These are phyloP conservation scores for Bipolaris oryzae DNA, from an alignment of 2,329 filamentous ascomycete species.

Conservation along the genomic window DNA sequence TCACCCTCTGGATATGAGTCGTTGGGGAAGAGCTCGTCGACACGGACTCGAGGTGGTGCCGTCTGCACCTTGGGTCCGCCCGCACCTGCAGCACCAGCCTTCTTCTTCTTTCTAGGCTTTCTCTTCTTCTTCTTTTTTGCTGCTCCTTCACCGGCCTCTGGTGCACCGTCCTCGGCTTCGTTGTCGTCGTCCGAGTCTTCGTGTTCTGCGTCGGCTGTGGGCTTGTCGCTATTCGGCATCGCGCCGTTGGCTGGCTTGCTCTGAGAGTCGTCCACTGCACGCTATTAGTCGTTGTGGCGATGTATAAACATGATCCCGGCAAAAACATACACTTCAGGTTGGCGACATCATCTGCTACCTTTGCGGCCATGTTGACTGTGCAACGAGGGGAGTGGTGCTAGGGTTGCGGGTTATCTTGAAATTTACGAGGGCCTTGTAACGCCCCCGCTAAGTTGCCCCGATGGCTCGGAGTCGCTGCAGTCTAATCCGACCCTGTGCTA, in stretches of 20 bases:
- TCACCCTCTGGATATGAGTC: conserved; percentile 77
- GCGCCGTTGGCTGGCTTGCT: conserved; percentile 40
- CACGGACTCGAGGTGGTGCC: conserved; percentile 74
- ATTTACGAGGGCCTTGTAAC: conserved; percentile 19
- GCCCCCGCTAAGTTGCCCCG: conserved; percentile 17
- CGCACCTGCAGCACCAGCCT: conserved; percentile 50
- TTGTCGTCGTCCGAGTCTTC: conserved; percentile 63
- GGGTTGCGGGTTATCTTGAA: conserved; percentile 17
- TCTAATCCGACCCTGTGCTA: conserved; percentile 9
- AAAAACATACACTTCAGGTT: conserved; percentile 45
- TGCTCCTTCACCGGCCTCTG: conserved; percentile 44
- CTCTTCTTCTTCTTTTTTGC: conserved; percentile 85
- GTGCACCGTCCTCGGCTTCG: conserved; percentile 56
- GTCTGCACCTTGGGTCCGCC: conserved; percentile 70
- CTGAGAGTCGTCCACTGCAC: conserved; percentile 46
- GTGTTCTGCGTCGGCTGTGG: conserved; percentile 57
- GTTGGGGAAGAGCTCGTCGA: conserved; percentile 76
- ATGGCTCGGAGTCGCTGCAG: conserved; percentile 20
- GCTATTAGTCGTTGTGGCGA: conserved; percentile 9
- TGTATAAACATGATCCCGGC: background rate
- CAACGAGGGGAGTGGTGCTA: conserved; percentile 4
- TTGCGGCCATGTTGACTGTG: conserved; percentile 45
- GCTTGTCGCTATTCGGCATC: conserved; percentile 42
- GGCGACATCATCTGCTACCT: conserved; percentile 45
- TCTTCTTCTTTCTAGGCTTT: conserved; percentile 75